Base-by-base conservation (phyloP, 495 filamentous ascomycete genomes). In the Xylaria telfairii region DNA sequence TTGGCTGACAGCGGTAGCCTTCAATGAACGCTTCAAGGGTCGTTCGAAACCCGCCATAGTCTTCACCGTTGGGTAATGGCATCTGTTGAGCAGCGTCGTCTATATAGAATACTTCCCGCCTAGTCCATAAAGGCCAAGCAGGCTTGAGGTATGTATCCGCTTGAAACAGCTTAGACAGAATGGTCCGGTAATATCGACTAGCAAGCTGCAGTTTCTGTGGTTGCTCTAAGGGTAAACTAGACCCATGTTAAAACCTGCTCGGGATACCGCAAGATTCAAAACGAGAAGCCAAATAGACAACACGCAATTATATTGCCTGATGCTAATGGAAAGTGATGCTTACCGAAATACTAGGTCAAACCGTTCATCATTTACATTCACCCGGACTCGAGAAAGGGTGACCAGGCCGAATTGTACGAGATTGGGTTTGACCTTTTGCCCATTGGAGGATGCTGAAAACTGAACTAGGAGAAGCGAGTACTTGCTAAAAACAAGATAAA, bases 1-100 rank as follows among this genome's bases (percentile, higher is more conserved):
- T 92, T 10, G 89, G 90, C 71, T 89, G 88, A 60, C 92, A 88
- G 71, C 86, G 60, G 73, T 94, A 97, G 28, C 91, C 93, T 10
- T 92, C 87, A 70, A 93, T 92, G 78, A 97, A 97, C 19, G 94
- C 96, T 49, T 92, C 88, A 24, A 99, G 83, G 0, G 94, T 98
- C 34, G 92, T 88, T 73, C 92, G 91, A 75, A 97, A 90, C 71
- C 90, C 91, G 46, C 90, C 89, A 74, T 93, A 89, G 69, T 97
- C 93, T 72, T 96, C 91, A 39, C 89, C 85, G 32, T 90, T 80
- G 63, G 86, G 82, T 17, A 89, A 76, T 49, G 80, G 80, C 44
- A 83, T 82, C 4, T 80, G 76, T 42, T 81, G 79, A n/a, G 85
- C 84, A n/a, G 88, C 86, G 59, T 91, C 89, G 51, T 89, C 83